Evolutionary conservation across 1,139 yeast species (phyloP).

Genomic region (Geotrichum phurueaensis): DNA sequence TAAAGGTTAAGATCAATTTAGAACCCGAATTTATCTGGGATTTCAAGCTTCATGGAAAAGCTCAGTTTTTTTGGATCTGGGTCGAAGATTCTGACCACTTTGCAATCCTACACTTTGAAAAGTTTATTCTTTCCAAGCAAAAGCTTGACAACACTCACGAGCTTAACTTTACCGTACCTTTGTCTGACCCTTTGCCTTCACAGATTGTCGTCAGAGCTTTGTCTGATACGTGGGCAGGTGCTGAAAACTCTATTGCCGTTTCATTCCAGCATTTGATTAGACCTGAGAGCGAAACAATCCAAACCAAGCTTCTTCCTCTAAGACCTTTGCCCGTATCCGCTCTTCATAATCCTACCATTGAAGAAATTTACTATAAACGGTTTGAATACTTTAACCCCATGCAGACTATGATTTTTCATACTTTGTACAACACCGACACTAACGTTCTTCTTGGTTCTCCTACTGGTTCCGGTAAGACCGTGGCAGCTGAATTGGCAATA

Average conservation of each 20-base stretch:
- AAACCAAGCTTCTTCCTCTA: conserved; percentile 69
- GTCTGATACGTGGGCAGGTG: conserved; percentile 87
- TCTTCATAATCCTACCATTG: conserved; percentile 61
- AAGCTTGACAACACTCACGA: conserved; percentile 58
- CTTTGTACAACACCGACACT: conserved; percentile 70
- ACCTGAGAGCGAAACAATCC: conserved; percentile 80
- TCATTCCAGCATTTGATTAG: conserved; percentile 87
- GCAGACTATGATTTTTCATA: conserved; percentile 96
- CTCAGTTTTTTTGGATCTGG: conserved; percentile 86
- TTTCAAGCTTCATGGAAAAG: conserved; percentile 68
- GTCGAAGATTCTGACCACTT: conserved; percentile 72
- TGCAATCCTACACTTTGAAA: conserved; percentile 74
- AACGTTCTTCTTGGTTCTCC: conserved; percentile 95
- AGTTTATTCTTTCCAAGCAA: conserved; percentile 58
- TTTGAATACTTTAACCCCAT: conserved; percentile 93
- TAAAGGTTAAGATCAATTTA: conserved; percentile 67
- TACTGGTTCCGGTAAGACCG: conserved; percentile 97
- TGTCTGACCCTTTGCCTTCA: conserved; percentile 81
- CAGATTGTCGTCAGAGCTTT: conserved; percentile 74
- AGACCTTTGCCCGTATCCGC: conserved; percentile 87
- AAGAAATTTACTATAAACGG: conserved; percentile 55
- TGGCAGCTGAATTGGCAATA: conserved; percentile 92
- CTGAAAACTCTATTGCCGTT: conserved; percentile 69
- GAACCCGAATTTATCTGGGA: conserved; percentile 86
- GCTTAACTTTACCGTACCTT: conserved; percentile 87